Conservation (phyloP, 371 early-diverging fungal species). For the Basidiobolus meristosporus region DNA sequence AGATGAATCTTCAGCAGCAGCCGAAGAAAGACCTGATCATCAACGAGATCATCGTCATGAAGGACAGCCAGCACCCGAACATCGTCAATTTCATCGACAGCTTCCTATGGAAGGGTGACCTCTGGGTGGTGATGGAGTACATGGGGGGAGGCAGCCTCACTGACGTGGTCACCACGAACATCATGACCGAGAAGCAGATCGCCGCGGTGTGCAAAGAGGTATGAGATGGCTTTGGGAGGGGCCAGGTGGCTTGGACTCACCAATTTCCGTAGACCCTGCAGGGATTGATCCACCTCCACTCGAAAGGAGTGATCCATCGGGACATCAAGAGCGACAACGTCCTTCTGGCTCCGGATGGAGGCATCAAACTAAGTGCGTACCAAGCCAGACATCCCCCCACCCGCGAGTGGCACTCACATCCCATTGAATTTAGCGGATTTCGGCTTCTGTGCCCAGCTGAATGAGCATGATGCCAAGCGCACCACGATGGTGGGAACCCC, state of each 20-base stretch:
- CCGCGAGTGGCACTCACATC: neutral
- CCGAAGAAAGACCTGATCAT: constrained; percentile 92
- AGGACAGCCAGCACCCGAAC: constrained; percentile 73
- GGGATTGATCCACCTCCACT: constrained; percentile 82
- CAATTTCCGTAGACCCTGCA: constrained; percentile 41
- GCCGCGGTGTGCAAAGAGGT: constrained; percentile 79
- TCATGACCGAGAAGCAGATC: constrained; percentile 91
- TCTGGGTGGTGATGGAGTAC: constrained; percentile 95
- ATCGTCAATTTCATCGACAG: constrained; percentile 94
- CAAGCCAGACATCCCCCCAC: neutral
- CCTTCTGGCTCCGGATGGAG: constrained; percentile 64
- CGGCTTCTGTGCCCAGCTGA: constrained; percentile 85
- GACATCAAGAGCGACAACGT: constrained; percentile 97
- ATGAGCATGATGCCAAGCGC: constrained; percentile 55
- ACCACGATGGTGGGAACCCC: constrained; percentile 88
- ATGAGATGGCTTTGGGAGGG: neutral
- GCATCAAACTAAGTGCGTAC: constrained; percentile 74
- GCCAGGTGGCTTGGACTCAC: too few relatives aligned
- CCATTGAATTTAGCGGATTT: constrained; percentile 49
- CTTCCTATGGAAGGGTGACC: constrained; percentile 65
- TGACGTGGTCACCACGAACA: constrained; percentile 78
- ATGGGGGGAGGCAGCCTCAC: constrained; percentile 95
- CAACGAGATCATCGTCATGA: constrained; percentile 92
- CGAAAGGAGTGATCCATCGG: constrained; percentile 87
- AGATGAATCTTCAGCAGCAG: constrained; percentile 89